phyloP scores from a whole-genome alignment of 768 basidiomycete species.

The Lactarius hatsudake region DNA sequence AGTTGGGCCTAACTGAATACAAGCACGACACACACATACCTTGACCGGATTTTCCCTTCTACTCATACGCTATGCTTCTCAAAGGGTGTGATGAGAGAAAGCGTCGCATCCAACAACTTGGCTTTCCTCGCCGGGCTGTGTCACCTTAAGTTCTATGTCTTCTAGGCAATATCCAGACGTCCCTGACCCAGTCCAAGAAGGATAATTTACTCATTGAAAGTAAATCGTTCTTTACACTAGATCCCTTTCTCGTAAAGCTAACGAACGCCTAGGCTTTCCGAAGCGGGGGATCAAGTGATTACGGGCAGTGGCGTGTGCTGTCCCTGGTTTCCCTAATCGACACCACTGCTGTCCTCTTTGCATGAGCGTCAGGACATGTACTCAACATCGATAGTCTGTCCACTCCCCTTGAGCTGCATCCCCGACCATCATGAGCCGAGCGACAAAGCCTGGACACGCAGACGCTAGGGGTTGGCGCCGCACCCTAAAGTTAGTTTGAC shows the following conservation, averaged over 20 bases:
- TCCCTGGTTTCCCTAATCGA: conserved; percentile 72
- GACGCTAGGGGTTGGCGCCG: conserved; percentile 48
- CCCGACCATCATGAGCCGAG: conserved; percentile 36
- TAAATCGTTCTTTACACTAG: conserved; percentile 31
- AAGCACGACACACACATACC: too few species aligned
- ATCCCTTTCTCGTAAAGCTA: neutral
- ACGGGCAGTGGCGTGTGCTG: neutral
- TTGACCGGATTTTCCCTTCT: too few species aligned
- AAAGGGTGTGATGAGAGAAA: conserved; percentile 3
- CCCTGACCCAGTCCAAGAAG: conserved; percentile 54
- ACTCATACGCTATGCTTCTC: neutral
- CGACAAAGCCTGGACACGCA: conserved; percentile 39
- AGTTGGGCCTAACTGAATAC: too few species aligned
- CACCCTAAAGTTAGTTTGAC: neutral
- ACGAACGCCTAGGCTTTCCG: conserved; percentile 50
- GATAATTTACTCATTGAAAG: conserved; percentile 78
- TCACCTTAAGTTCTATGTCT: conserved; percentile 55
- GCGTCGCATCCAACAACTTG: conserved; percentile 20
- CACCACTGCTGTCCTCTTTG: conserved; percentile 36
- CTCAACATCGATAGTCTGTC: conserved; percentile 68
- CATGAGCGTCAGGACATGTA: too few species aligned
- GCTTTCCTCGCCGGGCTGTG: conserved; percentile 50
- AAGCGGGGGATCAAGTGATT: conserved; percentile 69
- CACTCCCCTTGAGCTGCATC: conserved; percentile 17
- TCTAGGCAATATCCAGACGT: conserved; percentile 59